Conservation (phyloP, 1,284 basidiomycete genomes). For the Pascua guehoae region DNA sequence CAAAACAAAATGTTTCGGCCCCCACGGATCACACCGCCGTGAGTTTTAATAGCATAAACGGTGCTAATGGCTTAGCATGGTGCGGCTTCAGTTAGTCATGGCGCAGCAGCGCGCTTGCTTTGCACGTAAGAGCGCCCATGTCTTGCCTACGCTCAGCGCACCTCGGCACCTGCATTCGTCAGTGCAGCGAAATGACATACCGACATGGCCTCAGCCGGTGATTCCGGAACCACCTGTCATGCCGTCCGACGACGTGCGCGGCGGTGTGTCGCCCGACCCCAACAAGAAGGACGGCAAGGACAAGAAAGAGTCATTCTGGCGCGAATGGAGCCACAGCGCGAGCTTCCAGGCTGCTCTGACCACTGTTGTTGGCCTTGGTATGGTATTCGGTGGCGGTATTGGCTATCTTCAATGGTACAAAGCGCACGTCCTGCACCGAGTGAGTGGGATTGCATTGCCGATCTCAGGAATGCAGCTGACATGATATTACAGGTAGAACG, state of each 20-base stretch:
- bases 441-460: conserved; percentile 28
- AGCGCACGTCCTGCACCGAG: conserved; percentile 70
- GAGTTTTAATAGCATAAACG: too few species aligned
- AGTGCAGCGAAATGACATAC: conserved; percentile 17
- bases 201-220: conserved; percentile 34
- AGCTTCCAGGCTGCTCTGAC: conserved; percentile 47
- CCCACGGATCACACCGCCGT: too few species aligned
- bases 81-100: too few species aligned
- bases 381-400: conserved; percentile 54
- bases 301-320: conserved; percentile 27
- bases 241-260: conserved; percentile 24
- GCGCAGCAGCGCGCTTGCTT: too few species aligned
- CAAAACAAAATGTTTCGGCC: too few species aligned
- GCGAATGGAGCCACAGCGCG: conserved; percentile 34
- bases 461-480: neutral
- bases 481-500: conserved; percentile 33
- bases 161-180: conserved; percentile 5
- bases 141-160: too few species aligned
- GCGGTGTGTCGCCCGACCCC: neutral
- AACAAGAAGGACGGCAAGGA: conserved; percentile 1
- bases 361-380: conserved; percentile 44
- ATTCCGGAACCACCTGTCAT: conserved; percentile 33
- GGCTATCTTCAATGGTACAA: conserved; percentile 75
- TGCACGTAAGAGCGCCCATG: too few species aligned
- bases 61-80: too few species aligned